These are phyloP conservation scores for Lactarius indigo DNA, from an alignment of 768 basidiomycete species.

Conservation along the genomic window DNA sequence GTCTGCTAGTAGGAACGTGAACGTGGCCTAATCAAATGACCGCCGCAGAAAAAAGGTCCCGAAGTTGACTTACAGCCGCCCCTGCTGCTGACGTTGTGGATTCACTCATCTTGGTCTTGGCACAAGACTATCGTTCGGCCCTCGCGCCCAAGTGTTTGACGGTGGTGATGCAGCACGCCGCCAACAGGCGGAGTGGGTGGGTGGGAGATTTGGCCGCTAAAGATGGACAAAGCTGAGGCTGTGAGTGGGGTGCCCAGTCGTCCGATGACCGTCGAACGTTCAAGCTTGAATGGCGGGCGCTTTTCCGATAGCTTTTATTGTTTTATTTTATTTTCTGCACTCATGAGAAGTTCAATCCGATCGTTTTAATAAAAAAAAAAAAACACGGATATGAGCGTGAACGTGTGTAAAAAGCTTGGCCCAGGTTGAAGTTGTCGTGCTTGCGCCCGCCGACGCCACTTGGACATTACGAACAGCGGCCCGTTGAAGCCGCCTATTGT, in stretches of 20 bases:
- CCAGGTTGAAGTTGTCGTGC: not conserved
- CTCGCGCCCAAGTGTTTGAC: not conserved
- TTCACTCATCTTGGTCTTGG: constrained; percentile 12
- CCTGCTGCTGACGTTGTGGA: not conserved
- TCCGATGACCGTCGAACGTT: not conserved
- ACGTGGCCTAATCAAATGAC: constrained; percentile 22
- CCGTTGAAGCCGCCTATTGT: not conserved
- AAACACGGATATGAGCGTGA: not conserved
- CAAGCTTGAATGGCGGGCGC: not conserved
- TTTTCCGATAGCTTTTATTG: not conserved
- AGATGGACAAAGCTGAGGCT: not conserved
- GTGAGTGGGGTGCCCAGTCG: not conserved
- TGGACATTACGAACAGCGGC: not conserved
- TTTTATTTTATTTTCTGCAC: not conserved
- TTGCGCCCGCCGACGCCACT: no score
- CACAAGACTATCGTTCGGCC: not conserved
- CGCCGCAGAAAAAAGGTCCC: not conserved
- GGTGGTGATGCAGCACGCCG: not conserved
- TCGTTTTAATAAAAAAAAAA: not conserved
- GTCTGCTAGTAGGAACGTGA: constrained; percentile 10
- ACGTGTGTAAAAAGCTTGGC: not conserved
- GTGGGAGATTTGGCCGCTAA: not conserved
- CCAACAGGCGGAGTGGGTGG: not conserved
- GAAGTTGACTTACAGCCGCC: constrained; percentile 5
- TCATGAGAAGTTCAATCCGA: not conserved